Conservation (phyloP, 495 filamentous ascomycete species). For the Penicillium alfredii region DNA sequence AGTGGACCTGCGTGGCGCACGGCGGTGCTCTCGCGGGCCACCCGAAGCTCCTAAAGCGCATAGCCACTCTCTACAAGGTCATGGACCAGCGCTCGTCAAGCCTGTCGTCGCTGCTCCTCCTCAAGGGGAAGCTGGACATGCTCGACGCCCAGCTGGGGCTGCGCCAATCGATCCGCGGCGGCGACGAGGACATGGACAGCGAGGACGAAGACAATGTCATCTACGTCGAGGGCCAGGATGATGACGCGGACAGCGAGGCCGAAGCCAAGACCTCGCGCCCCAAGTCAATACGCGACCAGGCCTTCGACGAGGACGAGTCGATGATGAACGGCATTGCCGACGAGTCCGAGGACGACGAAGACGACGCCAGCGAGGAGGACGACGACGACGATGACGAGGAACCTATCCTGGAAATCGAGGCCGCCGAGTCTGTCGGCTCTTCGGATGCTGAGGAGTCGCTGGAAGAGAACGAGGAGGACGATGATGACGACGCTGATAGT, state of each 20-base stretch:
- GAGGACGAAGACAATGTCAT: conserved; percentile 73
- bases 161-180: conserved; percentile 53
- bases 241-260: conserved; percentile 41
- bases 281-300: conserved; percentile 38
- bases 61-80: conserved; percentile 72
- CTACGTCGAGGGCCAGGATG: conserved; percentile 76
- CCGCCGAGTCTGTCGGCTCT: conserved; percentile 42
- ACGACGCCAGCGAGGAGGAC: conserved; percentile 34
- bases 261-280: conserved; percentile 31
- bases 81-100: conserved; percentile 78
- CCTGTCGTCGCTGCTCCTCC: conserved; percentile 72
- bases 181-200: conserved; percentile 47
- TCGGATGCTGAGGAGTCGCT: conserved; percentile 44
- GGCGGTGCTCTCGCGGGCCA: conserved; percentile 85
- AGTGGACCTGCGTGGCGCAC: conserved; percentile 92
- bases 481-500: conserved; percentile 38
- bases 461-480: conserved; percentile 40
- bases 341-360: conserved; percentile 37
- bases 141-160: conserved; percentile 79
- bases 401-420: conserved; percentile 39
- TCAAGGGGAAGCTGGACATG: conserved; percentile 92
- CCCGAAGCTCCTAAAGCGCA: conserved; percentile 66
- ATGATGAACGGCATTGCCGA: conserved; percentile 39
- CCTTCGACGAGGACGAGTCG: conserved; percentile 40
- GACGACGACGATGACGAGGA: conserved; percentile 37